Base-by-base conservation (phyloP, 768 basidiomycete genomes). In the Crassisporium funariophilum region DNA sequence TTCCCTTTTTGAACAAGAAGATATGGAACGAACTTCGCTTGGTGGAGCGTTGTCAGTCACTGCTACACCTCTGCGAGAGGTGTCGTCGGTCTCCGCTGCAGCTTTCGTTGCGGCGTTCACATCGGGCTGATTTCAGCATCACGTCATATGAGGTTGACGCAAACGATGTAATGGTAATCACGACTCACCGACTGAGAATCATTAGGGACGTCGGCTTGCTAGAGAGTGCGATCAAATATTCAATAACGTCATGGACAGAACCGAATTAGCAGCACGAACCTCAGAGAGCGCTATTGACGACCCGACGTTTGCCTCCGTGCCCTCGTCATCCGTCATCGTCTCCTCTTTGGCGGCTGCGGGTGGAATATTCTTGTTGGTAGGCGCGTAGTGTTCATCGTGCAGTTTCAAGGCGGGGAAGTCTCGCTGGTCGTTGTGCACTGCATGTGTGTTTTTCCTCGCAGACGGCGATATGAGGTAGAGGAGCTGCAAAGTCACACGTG, bases 381-480 rank as follows among this genome's bases (percentile, higher is more conserved):
- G n/a, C n/a, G n/a, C n/a, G n/a, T n/a, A n/a, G n/a, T 44, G 41
- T 11, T 56, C 58, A 8, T 61, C 45, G 15, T 59, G 54, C 37
- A 52, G 47, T 41, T 61, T 54, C 34, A 61, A 56, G 1, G 55
- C 50, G 42, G 65, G 65, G 51, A 52, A 63, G 17, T 71, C 65
- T 24, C 65, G 68, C 50, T 65, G 58, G 60, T 70, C 69, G 39
- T 71, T 52, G 54, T 74, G 72, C 19, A 60, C 62, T 44, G 53
- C 45, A 31, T 58, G 50, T 16, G 44, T 19, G 37, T 58, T 56
- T 53, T 72, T 71, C 44, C 68, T 64, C 12, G 69, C 70, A 24
- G 69, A 65, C 4, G 73, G 73, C 5, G 73, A 74, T 27, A 72
- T 15, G 37, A 74, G 66, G 60, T 72, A 74, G 22, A 74, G 63